A percentile compares a stretch with the other conserved stretches of the same genome.
phyloP scores from a whole-genome alignment of 768 basidiomycete species.

The Pleurotus tuber-regium region DNA sequence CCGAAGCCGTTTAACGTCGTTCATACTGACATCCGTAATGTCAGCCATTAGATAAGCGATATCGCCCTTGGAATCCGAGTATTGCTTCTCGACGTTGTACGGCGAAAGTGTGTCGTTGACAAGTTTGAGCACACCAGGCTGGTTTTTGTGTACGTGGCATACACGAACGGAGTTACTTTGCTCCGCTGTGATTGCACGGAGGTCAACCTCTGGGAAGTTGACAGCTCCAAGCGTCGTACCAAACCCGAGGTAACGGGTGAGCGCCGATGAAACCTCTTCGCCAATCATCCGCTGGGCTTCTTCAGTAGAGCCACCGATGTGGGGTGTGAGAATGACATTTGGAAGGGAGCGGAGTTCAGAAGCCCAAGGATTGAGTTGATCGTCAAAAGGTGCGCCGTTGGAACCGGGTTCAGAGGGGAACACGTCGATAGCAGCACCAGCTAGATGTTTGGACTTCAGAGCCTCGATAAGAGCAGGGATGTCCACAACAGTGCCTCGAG shows the following conservation, averaged over 20 bases:
- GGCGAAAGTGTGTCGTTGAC: conserved; percentile 94
- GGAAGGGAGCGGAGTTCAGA: conserved; percentile 69
- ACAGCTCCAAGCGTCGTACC: conserved; percentile 91
- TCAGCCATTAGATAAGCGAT: conserved; percentile 97
- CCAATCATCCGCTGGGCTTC: conserved; percentile 98
- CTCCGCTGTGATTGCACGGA: conserved; percentile 86
- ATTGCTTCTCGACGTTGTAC: conserved; percentile 99
- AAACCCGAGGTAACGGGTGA: conserved; percentile 88
- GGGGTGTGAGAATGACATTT: conserved; percentile 96
- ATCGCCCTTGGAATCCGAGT: conserved; percentile 94
- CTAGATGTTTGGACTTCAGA: conserved; percentile 82
- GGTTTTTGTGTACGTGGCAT: conserved; percentile 94
- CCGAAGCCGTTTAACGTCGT: conserved; percentile 75
- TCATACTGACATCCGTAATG: conserved; percentile 84
- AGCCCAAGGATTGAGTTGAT: conserved; percentile 85
- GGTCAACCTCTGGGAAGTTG: conserved; percentile 98
- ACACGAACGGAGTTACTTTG: conserved; percentile 81
- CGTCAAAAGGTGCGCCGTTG: conserved; percentile 88
- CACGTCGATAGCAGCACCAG: conserved; percentile 89
- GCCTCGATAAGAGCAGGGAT: conserved; percentile 85
- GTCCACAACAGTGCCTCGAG: conserved; percentile 93
- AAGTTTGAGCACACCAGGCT: conserved; percentile 89
- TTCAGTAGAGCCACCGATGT: conserved; percentile 98
- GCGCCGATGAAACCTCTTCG: conserved; percentile 83
- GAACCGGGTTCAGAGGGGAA: conserved; percentile 91